These are phyloP conservation scores for Calonectria hongkongensis DNA, from an alignment of 2,329 filamentous ascomycete species.

Conservation along the genomic window DNA sequence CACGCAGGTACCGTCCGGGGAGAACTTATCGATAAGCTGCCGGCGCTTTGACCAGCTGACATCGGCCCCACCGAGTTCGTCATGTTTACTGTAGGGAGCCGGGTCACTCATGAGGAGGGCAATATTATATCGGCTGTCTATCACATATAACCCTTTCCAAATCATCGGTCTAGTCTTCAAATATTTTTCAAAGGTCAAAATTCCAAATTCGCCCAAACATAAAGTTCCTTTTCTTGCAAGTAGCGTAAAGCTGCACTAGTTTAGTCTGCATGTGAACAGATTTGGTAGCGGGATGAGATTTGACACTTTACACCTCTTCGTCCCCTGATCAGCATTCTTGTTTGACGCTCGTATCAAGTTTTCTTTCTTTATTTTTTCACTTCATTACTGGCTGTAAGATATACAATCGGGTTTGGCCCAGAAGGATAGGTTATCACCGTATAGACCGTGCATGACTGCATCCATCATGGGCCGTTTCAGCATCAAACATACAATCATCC, in stretches of 20 bases:
- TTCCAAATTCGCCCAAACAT: too few relatives aligned
- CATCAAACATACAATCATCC: background rate
- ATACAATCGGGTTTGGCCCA: background rate
- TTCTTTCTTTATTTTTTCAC: background rate
- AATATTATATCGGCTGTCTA: background rate
- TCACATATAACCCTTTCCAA: background rate
- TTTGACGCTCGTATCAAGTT: too few relatives aligned
- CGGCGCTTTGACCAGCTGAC: conserved; percentile 34
- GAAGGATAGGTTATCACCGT: background rate
- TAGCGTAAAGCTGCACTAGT: too few relatives aligned
- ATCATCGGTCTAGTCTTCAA: too few relatives aligned
- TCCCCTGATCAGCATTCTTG: too few relatives aligned
- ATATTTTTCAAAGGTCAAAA: too few relatives aligned
- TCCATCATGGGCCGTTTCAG: background rate
- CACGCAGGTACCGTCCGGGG: conserved; percentile 35
- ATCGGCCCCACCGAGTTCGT: conserved; percentile 29
- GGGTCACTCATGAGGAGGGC: background rate
- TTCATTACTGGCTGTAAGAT: background rate
- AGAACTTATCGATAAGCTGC: conserved; percentile 47
- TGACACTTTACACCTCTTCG: too few relatives aligned
- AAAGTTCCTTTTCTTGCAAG: too few relatives aligned
- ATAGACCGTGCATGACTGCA: background rate
- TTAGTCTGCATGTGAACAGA: too few relatives aligned
- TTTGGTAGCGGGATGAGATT: too few relatives aligned
- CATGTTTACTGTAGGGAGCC: conserved; percentile 17